Conservation (phyloP, 768 basidiomycete species). For the Trametes gibbosa region DNA sequence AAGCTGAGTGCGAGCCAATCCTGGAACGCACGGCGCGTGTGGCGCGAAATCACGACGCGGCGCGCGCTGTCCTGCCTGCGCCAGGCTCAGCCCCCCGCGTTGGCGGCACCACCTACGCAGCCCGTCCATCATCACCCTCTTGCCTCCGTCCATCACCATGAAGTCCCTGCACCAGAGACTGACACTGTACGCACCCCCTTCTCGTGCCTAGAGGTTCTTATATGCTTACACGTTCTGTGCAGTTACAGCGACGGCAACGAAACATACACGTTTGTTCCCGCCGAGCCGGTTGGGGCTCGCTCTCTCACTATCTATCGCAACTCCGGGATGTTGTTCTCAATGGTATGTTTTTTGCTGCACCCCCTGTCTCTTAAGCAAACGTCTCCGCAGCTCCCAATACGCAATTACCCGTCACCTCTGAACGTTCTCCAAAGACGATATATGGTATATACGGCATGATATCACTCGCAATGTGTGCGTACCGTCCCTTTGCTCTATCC, state of each 20-base stretch:
- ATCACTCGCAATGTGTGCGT: conserved; percentile 71
- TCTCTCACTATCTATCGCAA: conserved; percentile 70
- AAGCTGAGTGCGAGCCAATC: conserved; percentile 2
- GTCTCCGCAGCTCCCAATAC: conserved; percentile 47
- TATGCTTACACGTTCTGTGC: conserved; percentile 7
- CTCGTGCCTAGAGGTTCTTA: background rate
- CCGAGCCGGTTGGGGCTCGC: conserved; percentile 56
- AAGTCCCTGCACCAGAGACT: conserved; percentile 69
- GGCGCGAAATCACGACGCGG: conserved; percentile 21
- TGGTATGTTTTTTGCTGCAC: conserved; percentile 37
- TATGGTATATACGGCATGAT: conserved; percentile 78
- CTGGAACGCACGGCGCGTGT: conserved; percentile 9
- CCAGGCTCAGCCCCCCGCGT: conserved; percentile 15
- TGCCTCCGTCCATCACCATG: conserved; percentile 46
- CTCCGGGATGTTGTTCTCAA: conserved; percentile 73
- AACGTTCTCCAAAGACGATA: conserved; percentile 60
- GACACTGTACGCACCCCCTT: conserved; percentile 48
- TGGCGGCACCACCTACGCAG: conserved; percentile 9
- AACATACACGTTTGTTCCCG: conserved; percentile 77
- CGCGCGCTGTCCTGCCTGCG: conserved; percentile 12
- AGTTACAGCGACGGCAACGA: conserved; percentile 73
- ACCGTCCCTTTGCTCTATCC: background rate
- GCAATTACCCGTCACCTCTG: conserved; percentile 50
- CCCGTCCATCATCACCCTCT: conserved; percentile 4
- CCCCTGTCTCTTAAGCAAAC: background rate